Base-by-base conservation (phyloP, 768 basidiomycete genomes). In the Boletus subcaerulescens region DNA sequence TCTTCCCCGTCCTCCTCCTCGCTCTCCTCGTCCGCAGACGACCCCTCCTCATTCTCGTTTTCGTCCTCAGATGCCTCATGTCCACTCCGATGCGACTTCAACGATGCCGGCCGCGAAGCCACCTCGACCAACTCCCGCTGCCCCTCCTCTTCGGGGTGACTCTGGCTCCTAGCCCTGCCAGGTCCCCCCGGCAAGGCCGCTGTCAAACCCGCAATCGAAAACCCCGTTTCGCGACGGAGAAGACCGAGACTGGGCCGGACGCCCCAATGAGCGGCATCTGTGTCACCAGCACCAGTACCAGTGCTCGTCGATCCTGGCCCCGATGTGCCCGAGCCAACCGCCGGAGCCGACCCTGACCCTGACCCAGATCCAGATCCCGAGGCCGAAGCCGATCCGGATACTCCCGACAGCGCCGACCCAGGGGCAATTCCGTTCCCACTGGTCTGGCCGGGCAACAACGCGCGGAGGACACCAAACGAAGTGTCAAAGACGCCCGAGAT, bases 401-500 rank as follows among this genome's bases (percentile, higher is more conserved):
- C 33, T 4, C 13, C 4, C 33, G 14, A 35, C n/a, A 13, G 40
- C 12, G 40, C 12, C 8, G n/a, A 17, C 8, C 38, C 38, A 4
- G 38, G 17, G n/a, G 38, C 38, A n/a, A 39, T 14, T 8, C 38
- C 38, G 14, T 35, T 35, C 6, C 38, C 38, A n/a, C 17, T 8
- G 17, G 31, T 60, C 24, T 70, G 66, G 12, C 76, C 76, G 0
- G 81, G 92, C 50, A 95, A 77, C 41, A 94, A 75, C 5, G 91
- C 86, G 17, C 91, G 81, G 15, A 97, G 76, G 58, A 93, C 89
- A 17, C 91, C 89, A 71, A 95, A 93, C 3, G 90, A 91, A 0
- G 91, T 84, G 66, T 96, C 93, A 45, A 96, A 88, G 49, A 97
- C 93, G 22, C 91, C 93, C 6, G 80, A 85, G 48, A 92, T 72